Conservation (phyloP, 805 yeast species). For the Lipomyces orientalis region DNA sequence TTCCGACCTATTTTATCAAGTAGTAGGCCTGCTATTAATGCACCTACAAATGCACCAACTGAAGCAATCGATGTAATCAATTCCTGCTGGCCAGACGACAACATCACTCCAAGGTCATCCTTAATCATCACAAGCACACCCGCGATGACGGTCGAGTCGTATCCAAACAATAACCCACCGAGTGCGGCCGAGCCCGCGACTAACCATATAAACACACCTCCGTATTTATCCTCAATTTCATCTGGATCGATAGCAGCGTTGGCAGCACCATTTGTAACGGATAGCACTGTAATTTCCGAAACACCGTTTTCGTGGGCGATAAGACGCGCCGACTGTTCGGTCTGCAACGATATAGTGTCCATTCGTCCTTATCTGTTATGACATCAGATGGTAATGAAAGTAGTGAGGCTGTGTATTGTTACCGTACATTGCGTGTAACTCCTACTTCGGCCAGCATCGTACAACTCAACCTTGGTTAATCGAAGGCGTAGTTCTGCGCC, state of each 20-base stretch:
- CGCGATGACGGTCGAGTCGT: constrained; percentile 95
- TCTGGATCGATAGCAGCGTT: neutral
- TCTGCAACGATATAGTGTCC: neutral
- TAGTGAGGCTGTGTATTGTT: no score
- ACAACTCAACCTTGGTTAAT: no score
- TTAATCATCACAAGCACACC: constrained; percentile 87
- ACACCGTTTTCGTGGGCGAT: neutral
- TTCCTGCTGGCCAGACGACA: constrained; percentile 57
- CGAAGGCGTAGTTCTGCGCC: no score
- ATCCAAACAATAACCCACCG: constrained; percentile 93
- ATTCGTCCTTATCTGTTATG: neutral
- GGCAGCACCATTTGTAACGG: neutral
- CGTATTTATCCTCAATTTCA: constrained; percentile 5
- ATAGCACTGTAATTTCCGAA: neutral
- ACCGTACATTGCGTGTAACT: no score
- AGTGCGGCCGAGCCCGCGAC: constrained; percentile 62
- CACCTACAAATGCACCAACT: constrained; percentile 38
- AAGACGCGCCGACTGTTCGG: neutral
- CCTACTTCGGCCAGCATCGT: no score
- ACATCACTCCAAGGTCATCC: constrained; percentile 62
- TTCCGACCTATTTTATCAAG: constrained; percentile 28
- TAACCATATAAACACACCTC: constrained; percentile 36
- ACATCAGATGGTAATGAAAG: neutral
- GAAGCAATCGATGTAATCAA: constrained; percentile 59
- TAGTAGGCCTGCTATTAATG: constrained; percentile 12